Evolutionary conservation across 2,329 filamentous ascomycete species (phyloP), one percentile per base, ranked within the genome.

Genomic region (Cytospora paraplurivora): DNA sequence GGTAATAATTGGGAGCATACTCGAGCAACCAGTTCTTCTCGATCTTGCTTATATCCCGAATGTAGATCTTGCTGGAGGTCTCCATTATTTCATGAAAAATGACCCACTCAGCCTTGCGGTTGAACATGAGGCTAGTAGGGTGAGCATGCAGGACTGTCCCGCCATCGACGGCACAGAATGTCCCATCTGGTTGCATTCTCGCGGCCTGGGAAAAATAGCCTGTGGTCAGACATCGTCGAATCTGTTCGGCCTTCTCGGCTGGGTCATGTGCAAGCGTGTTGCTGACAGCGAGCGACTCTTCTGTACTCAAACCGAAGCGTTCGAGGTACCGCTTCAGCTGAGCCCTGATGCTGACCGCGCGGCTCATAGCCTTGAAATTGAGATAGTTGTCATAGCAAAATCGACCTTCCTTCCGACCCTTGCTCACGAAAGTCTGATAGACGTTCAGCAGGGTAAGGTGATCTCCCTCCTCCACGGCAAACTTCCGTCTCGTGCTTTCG

Each of bases 151-250:
- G 80, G 5, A 87, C 85, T 57, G 89, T 89, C 47, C 87, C 87
- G 35, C 92, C 92, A 66, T 88, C 88, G n/a, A 97, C 88, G 57
- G 92, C 94, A 69, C 85, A 87, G 74, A 97, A 97, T 5, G 87
- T 93, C 15, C 95, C 95, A 78, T 98, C 94, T 0, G 91, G 84
- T 75, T 96, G 92, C 93, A 98, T 97, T 72, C 88, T 88, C 52
- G 95, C 95, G 4, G 92, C 93, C 74, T 98, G 92, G 0, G 93
- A 89, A 76, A 98, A 99, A 76, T 92, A 98, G 0, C 94, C 95
- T 3, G 89, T 86, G 3, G 94, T 93, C 32, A 99, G 82, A 76
- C 94, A 97, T 58, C 92, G 84, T 62, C 90, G 83, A 66, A 98
- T 94, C 67, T 89, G 83, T 71, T 96, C 91, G 1, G 87, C 84